Evolutionary conservation across 179 eudicot species (phyloP).

Genomic region (Gypsophila paniculata): DNA sequence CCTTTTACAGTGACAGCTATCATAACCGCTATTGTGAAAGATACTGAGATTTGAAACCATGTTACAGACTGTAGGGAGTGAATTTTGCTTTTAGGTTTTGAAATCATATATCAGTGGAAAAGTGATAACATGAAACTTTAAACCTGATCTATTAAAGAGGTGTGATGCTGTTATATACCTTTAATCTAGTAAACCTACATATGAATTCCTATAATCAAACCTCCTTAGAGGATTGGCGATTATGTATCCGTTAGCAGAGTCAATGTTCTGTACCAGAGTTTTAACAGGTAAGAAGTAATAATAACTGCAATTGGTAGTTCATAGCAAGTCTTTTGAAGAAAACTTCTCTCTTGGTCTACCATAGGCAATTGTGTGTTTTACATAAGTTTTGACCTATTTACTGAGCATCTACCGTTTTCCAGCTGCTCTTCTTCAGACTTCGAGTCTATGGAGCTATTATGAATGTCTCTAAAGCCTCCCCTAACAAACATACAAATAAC

Average conservation of each 20-base stretch:
- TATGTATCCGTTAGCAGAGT: neutral
- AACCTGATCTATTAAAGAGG: too few species aligned
- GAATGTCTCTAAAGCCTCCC: neutral
- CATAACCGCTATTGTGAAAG: too few species aligned
- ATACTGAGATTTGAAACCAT: too few species aligned
- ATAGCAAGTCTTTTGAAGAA: neutral
- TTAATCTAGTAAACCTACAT: too few species aligned
- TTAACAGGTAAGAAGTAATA: neutral
- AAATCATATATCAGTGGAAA: too few species aligned
- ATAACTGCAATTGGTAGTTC: too few species aligned
- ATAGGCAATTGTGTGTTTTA: neutral
- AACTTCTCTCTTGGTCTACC: neutral
- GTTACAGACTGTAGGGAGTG: too few species aligned
- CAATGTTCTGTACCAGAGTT: neutral
- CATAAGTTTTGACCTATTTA: neutral
- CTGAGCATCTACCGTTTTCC: neutral
- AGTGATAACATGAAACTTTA: too few species aligned
- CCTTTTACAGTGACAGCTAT: too few species aligned
- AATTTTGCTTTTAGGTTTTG: too few species aligned
- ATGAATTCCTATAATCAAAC: neutral
- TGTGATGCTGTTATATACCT: too few species aligned
- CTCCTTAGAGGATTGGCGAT: neutral
- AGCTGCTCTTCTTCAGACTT: neutral
- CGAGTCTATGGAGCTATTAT: neutral
- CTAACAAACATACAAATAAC: neutral